Conservation (phyloP, 176 grass and related monocot species). For the Aegilops sharonensis region DNA sequence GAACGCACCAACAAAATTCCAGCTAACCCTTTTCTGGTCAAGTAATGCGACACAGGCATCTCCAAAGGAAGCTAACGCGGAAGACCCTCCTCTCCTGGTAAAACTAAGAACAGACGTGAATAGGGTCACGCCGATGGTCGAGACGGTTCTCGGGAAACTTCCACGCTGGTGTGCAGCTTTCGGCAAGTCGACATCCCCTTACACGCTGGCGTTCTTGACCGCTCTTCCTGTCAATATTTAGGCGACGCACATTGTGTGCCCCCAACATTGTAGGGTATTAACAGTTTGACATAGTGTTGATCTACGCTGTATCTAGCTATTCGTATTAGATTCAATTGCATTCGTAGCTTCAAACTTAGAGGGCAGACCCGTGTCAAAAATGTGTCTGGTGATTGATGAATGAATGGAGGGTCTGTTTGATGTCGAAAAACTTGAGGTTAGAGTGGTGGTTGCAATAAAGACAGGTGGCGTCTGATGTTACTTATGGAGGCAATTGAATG, state of each 20-base stretch:
- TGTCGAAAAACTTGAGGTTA: background rate
- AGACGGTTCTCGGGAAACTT: slow-evolving; percentile 68
- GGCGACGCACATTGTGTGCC: background rate
- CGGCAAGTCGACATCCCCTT: slow-evolving; percentile 75
- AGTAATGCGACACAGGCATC: slow-evolving; percentile 21
- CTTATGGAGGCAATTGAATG: background rate
- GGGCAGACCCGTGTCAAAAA: background rate
- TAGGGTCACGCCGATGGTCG: slow-evolving; percentile 55
- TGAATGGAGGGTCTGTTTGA: background rate
- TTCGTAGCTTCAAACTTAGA: slow-evolving; percentile 6
- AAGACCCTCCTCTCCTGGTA: slow-evolving; percentile 41
- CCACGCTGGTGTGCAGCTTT: slow-evolving; percentile 75
- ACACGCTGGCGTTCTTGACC: slow-evolving; percentile 77
- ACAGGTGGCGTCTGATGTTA: background rate
- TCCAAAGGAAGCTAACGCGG: background rate
- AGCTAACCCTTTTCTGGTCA: slow-evolving; percentile 68
- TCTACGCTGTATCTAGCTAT: slow-evolving; percentile 29
- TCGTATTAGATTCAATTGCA: slow-evolving; percentile 32
- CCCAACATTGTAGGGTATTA: background rate
- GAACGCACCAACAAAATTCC: slow-evolving; percentile 75
- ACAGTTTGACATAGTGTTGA: background rate
- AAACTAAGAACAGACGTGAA: slow-evolving; percentile 83
- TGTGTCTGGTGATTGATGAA: background rate
- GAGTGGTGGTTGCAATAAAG: background rate
- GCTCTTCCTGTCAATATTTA: slow-evolving; percentile 79